Conservation (phyloP, 345 rosid genomes). For the Adansonia digitata region DNA sequence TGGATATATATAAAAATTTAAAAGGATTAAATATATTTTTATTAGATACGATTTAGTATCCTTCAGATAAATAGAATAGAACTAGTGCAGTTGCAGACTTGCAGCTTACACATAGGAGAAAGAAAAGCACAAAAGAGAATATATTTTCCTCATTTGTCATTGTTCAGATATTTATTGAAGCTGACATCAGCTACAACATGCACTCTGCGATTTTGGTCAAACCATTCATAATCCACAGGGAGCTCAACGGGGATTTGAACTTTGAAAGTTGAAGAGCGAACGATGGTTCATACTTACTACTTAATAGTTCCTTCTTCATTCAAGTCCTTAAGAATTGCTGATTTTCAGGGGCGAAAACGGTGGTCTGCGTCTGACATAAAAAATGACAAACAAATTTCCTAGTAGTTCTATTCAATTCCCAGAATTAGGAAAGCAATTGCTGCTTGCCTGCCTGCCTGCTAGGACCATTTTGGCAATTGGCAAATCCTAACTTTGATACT, state of each 20-base stretch:
- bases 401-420: background rate
- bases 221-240: background rate
- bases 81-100: background rate
- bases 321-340: background rate
- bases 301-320: background rate
- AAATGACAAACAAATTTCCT: background rate
- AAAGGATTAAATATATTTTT: no score
- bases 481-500: background rate
- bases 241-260: background rate
- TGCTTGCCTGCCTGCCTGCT: background rate
- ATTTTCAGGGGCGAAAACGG: background rate
- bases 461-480: background rate
- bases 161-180: background rate
- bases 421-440: background rate
- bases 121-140: background rate
- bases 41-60: no score
- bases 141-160: background rate
- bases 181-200: background rate
- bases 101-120: background rate
- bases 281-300: no score
- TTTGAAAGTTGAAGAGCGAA: no score
- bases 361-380: background rate
- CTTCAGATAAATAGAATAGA: no score
- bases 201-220: background rate
- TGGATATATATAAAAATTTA: no score